Conservation (phyloP, 78 protist genomes). For the Diacronema lutheri region DNA sequence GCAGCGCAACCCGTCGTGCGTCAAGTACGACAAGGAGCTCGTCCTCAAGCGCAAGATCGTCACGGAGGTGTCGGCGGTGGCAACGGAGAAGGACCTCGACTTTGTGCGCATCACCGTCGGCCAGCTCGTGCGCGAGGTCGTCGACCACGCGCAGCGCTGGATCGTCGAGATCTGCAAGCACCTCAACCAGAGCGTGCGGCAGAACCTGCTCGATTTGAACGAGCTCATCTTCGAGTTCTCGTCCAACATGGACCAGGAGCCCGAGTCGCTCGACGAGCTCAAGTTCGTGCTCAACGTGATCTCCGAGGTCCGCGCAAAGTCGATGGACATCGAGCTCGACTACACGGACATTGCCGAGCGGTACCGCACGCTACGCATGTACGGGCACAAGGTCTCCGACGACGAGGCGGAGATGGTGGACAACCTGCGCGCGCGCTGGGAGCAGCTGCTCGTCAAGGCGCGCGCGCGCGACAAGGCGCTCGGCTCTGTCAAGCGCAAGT, state of each 20-base stretch:
- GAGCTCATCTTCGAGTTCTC: neutral
- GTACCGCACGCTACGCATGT: conserved; percentile 55
- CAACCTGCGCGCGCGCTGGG: conserved; percentile 21
- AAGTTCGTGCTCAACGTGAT: conserved; percentile 60
- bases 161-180: conserved; percentile 31
- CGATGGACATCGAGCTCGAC: conserved; percentile 56
- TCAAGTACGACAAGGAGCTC: neutral
- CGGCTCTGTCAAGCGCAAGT: conserved; percentile 40
- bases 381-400: conserved; percentile 22
- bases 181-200: neutral
- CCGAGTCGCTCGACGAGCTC: conserved; percentile 67
- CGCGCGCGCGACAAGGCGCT: conserved; percentile 35
- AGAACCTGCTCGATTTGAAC: conserved; percentile 5
- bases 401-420: conserved; percentile 13
- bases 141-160: conserved; percentile 42
- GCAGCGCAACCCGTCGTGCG: neutral
- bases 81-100: conserved; percentile 32
- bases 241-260: conserved; percentile 29
- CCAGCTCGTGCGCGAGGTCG: conserved; percentile 38
- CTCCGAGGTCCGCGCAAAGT: conserved; percentile 14
- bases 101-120: conserved; percentile 43
- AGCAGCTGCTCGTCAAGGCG: conserved; percentile 12
- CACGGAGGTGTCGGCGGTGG: neutral
- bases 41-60: neutral
- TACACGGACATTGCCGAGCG: conserved; percentile 47